A percentile compares a stretch with the other conserved stretches of the same genome.
These are phyloP conservation scores for Crithidia fasciculata DNA, from an alignment of 208 protist species.

Conservation along the genomic window DNA sequence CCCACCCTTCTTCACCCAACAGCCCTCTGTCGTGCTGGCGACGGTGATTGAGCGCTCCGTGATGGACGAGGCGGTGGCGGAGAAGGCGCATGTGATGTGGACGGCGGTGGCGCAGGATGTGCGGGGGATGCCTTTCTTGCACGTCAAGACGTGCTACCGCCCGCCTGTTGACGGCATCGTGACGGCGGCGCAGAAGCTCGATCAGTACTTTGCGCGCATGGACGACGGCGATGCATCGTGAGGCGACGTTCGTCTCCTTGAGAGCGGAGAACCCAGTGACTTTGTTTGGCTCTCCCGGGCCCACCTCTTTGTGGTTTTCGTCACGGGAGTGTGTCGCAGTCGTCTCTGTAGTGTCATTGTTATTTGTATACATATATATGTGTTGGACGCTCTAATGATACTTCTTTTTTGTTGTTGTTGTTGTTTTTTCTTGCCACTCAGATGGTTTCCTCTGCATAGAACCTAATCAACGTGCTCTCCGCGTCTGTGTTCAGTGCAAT, in stretches of 20 bases:
- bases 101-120: slow-evolving; percentile 57
- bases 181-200: slow-evolving; percentile 47
- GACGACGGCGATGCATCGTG: neutral
- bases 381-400: no score
- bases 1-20: slow-evolving; percentile 60
- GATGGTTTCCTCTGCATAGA: no score
- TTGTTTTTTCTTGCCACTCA: no score
- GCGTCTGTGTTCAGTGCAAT: no score
- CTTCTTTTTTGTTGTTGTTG: no score
- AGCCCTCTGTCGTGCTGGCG: slow-evolving; percentile 68
- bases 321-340: no score
- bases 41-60: slow-evolving; percentile 57
- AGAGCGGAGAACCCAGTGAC: no score
- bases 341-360: no score
- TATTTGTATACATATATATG: no score
- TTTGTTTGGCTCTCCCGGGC: no score
- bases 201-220: slow-evolving; percentile 62
- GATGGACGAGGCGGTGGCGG: slow-evolving; percentile 5
- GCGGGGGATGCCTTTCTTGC: slow-evolving; percentile 61
- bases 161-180: slow-evolving; percentile 39
- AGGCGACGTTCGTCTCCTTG: neutral
- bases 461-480: no score
- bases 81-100: slow-evolving; percentile 43
- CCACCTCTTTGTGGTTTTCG: no score
- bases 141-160: slow-evolving; percentile 61